Evolutionary conservation across 2,329 filamentous ascomycete species (phyloP).

Genomic region (Scortechinia acanthostroma): DNA sequence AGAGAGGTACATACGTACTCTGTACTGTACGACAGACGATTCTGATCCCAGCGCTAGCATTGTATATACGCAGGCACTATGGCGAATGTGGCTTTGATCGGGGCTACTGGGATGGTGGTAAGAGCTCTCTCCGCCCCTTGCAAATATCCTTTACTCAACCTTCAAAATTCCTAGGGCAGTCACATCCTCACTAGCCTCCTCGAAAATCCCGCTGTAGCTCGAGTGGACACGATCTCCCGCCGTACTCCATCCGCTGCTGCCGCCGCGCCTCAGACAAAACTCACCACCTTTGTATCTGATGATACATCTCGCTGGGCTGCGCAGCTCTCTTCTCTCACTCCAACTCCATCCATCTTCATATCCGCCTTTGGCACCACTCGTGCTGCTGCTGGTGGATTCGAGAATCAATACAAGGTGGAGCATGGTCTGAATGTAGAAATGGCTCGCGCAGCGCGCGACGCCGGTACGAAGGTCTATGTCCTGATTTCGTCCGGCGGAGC

Average conservation of each 20-base stretch:
- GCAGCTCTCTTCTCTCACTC: background rate
- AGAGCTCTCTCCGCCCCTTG: background rate
- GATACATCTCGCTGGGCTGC: background rate
- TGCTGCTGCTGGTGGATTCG: background rate
- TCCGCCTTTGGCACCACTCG: background rate
- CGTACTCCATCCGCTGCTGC: background rate
- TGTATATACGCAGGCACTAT: too few species aligned
- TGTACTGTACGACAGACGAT: too few species aligned
- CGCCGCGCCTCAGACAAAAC: background rate
- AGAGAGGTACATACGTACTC: too few species aligned
- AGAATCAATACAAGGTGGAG: slow-evolving; percentile 1
- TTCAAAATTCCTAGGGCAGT: background rate
- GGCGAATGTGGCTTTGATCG: background rate
- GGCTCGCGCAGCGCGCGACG: background rate
- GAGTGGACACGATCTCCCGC: background rate
- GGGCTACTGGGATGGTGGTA: slow-evolving; percentile 1
- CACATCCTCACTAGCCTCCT: background rate
- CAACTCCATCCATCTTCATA: background rate
- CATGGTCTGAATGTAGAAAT: background rate
- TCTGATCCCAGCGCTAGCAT: too few species aligned
- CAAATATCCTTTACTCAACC: background rate
- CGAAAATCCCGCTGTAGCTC: background rate
- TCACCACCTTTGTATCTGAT: background rate
- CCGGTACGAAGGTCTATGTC: slow-evolving; percentile 1
- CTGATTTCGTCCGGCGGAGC: slow-evolving; percentile 25